Conservation (phyloP, 495 filamentous ascomycete species). For the Xylaria scruposa region DNA sequence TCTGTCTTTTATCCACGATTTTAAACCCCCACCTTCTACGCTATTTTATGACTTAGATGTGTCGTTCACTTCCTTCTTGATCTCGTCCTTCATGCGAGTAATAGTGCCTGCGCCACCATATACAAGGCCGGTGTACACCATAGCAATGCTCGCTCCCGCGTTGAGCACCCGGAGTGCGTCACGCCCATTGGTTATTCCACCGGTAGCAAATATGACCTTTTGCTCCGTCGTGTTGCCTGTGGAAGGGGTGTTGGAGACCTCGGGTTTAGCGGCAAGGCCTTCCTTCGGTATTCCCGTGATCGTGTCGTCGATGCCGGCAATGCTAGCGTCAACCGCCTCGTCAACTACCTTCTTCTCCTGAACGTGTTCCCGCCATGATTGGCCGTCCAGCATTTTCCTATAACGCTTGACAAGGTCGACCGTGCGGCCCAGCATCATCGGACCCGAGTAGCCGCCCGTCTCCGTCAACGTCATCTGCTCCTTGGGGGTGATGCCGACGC, state of each 20-base stretch:
- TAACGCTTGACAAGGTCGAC: conserved; percentile 79
- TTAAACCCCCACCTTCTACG: neutral
- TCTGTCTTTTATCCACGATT: conserved; percentile 1
- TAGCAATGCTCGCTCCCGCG: conserved; percentile 85
- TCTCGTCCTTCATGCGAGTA: conserved; percentile 84
- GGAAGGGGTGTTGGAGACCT: neutral
- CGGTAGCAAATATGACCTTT: conserved; percentile 91
- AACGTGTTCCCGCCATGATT: conserved; percentile 37
- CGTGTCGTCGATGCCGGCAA: conserved; percentile 40
- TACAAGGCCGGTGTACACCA: conserved; percentile 80
- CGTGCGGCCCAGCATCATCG: conserved; percentile 81
- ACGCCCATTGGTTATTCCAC: conserved; percentile 84
- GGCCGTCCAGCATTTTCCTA: conserved; percentile 71
- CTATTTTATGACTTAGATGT: conserved; percentile 25
- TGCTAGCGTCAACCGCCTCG: conserved; percentile 38
- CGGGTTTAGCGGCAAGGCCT: conserved; percentile 28
- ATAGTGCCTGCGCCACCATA: conserved; percentile 88
- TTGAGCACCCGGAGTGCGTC: conserved; percentile 80
- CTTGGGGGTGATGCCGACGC: conserved; percentile 64
- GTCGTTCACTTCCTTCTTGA: conserved; percentile 62
- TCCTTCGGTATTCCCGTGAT: conserved; percentile 35
- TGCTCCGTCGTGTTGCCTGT: conserved; percentile 40
- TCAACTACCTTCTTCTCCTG: conserved; percentile 38
- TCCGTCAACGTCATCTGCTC: conserved; percentile 74
- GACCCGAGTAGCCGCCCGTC: conserved; percentile 88